Base-by-base conservation (phyloP, 2,329 filamentous ascomycete genomes). In the Dactylellina cionopaga region DNA sequence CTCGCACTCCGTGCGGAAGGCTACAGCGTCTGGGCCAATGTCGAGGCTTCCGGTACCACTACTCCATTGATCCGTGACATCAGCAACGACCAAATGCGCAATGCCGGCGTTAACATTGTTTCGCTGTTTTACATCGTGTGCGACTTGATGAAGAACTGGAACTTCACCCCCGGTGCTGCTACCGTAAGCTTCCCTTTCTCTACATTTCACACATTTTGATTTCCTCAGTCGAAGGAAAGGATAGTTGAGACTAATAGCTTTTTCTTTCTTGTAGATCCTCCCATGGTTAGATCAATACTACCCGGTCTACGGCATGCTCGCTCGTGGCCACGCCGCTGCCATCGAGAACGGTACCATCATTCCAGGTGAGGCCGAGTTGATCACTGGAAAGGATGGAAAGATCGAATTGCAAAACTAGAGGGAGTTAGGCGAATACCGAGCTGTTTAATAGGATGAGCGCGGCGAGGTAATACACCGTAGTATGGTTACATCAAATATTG, bases 111-210 rank as follows among this genome's bases (percentile, higher is more conserved):
- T 2, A 86, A 89, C 75, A 80, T 88, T 25, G 83, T 88, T 25
- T 84, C 84, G 13, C 78, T 88, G 68, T 90, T 91, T 76, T 83
- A 83, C 24, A 88, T 91, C 70, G 81, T 88, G 13, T 85, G 85
- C 77, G 89, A 91, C 75, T 80, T 91, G 59, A 90, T 91, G 88
- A 83, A 89, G 31, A 89, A 91, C 78, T 91, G 89, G 89, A 83
- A 88, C 46, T 81, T 82, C 74, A 84, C 81, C 6, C 84, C 84
- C 6, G 82, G 82, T 52, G 77, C 59, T 37, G 6, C 7, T 22
- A 72, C 68, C 17, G 68, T 72, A 72, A 7, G 51, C 54, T 31
- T 25, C 15, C 11, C 27, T 39, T 37, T 22, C 17, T 27, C 15
- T 29, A 19, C 22, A 33, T 49, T 17, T 27, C 15, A 9, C 24